Base-by-base conservation (phyloP, 2,329 filamentous ascomycete species). In the Penicillium sp. region DNA sequence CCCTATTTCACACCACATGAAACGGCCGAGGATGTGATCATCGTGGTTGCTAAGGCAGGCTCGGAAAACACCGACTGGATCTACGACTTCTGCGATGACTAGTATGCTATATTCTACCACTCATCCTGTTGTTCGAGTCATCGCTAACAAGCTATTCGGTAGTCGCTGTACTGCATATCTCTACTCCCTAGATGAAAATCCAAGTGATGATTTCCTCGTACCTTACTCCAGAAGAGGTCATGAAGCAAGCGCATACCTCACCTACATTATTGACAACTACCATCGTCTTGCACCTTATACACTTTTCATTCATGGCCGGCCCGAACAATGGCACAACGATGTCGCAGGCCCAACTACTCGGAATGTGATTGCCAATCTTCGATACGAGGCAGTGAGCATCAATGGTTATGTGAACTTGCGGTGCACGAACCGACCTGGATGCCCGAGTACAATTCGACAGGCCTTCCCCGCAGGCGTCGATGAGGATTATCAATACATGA, bases 181-280 rank as follows among this genome's bases (percentile, higher is more conserved):
- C 6, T 54, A 54, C 45, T 42, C 36, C n/a, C 10, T 37, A n/a
- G 33, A 47, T 18, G 42, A 44, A 33, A 44, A 24, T n/a, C 51
- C 51, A 9, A 44, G 45, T 2, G 37, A 44, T 13, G 44, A 49
- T 31, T 53, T 48, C 50, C 16, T 58, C 61, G 5, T 43, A 23
- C 66, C 68, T 5, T 57, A 59, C 23, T 67, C 67, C 23, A 64
- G 56, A 31, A 62, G 85, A 67, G 85, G 85, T 29, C 82, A 85
- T 62, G 85, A 88, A 70, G 84, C 82, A 29, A 81, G 84, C 72
- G 79, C 84, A 7, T 87, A 87, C 65, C 75, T 86, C 33, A 82
- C 78, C 34, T 87, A 84, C 69, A 79, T 87, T 62, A 80, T 85
- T 62, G 83, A 86, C 66, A 79, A 82, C 67, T 87, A 88, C 71